Conservation (phyloP, 1,284 basidiomycete genomes). For the Leccinum subfulvum region DNA sequence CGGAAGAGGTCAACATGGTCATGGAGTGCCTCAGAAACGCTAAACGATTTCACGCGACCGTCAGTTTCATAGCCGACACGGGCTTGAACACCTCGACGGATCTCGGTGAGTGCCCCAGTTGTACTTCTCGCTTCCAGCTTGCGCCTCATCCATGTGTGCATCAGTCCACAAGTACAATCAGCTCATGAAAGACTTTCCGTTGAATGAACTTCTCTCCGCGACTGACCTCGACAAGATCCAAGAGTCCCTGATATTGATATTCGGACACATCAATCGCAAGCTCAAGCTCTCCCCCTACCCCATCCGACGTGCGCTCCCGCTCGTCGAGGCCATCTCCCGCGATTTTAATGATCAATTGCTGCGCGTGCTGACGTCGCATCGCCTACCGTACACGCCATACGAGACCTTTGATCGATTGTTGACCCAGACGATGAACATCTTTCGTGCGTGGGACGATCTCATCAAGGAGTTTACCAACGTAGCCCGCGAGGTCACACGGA, state of each 20-base stretch:
- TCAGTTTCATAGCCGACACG: conserved; percentile 97
- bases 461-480: conserved; percentile 99
- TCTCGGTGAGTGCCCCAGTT: conserved; percentile 51
- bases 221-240: conserved; percentile 95
- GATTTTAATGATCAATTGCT: conserved; percentile 96
- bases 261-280: conserved; percentile 94
- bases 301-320: conserved; percentile 89
- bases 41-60: conserved; percentile 95
- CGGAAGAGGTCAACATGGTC: conserved; percentile 92
- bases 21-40: conserved; percentile 95
- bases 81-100: conserved; percentile 93
- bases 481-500: conserved; percentile 91
- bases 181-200: conserved; percentile 98
- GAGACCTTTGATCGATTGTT: conserved; percentile 89
- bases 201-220: conserved; percentile 94
- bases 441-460: conserved; percentile 93
- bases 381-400: conserved; percentile 92
- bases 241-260: conserved; percentile 85
- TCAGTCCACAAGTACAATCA: conserved; percentile 95
- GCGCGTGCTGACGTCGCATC: conserved; percentile 86
- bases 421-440: conserved; percentile 76
- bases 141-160: conserved; percentile 39
- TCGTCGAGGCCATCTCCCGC: conserved; percentile 96
- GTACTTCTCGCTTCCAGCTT: background rate
- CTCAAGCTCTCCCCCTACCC: conserved; percentile 95